Evolutionary conservation across 371 early-diverging fungal species (phyloP).

Genomic region (Funneliformis caledonium): DNA sequence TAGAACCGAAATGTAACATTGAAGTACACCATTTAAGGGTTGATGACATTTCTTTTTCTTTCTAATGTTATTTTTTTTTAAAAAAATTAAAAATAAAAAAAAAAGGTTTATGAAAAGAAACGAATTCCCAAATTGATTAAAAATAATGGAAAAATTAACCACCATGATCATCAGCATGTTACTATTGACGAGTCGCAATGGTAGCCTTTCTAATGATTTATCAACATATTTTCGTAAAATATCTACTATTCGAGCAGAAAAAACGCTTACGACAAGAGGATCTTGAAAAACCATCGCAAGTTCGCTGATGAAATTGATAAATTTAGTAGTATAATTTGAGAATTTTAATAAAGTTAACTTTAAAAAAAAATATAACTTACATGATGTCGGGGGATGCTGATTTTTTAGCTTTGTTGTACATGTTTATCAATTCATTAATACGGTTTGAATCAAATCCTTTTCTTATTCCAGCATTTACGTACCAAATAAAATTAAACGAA

Average conservation of each 20-base stretch:
- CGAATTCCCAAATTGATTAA: not conserved
- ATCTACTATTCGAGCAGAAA: conserved; percentile 9
- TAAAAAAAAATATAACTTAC: not conserved
- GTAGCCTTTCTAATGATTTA: not conserved
- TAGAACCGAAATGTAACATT: conserved; percentile 21
- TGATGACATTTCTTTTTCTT: not conserved
- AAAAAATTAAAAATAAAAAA: not conserved
- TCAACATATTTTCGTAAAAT: conserved; percentile 19
- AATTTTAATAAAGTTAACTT: not conserved
- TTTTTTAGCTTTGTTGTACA: conserved; percentile 3
- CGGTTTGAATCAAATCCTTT: conserved; percentile 14
- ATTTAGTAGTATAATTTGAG: not conserved
- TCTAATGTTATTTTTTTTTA: not conserved
- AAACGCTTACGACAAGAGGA: conserved; percentile 29
- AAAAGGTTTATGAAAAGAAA: not conserved
- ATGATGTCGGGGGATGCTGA: not conserved
- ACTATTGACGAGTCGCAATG: not conserved
- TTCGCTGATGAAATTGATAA: conserved; percentile 2
- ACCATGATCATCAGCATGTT: not conserved
- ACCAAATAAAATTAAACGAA: conserved; percentile 37
- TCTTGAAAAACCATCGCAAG: conserved; percentile 33
- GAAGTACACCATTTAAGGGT: conserved; percentile 11
- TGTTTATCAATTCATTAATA: not conserved
- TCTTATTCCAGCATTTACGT: conserved; percentile 25
- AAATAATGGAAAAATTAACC: not conserved